Evolutionary conservation across 225 moss, liverwort and hornwort species (phyloP).

Genomic region (Anthoceros angustus): DNA sequence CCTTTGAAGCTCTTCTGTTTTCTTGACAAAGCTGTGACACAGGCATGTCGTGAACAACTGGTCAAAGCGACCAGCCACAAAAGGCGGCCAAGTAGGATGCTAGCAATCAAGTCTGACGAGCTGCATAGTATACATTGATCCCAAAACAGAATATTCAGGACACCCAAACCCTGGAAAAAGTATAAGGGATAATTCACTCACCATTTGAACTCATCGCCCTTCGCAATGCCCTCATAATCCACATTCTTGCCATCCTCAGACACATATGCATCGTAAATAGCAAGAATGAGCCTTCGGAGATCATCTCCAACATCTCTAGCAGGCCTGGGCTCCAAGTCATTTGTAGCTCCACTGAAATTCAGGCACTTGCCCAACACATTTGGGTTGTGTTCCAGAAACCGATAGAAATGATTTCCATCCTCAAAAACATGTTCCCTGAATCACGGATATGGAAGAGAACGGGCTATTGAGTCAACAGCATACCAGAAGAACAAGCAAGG

Average conservation of each 20-base stretch:
- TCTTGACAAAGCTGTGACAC: constrained; percentile 13
- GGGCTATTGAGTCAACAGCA: no score
- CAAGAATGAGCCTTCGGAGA: constrained; percentile 16
- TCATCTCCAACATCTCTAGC: constrained; percentile 14
- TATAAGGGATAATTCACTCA: not conserved
- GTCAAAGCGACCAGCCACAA: constrained; percentile 1
- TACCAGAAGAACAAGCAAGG: no score
- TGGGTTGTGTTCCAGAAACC: constrained; percentile 18
- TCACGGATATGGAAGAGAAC: not conserved
- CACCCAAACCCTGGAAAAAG: not conserved
- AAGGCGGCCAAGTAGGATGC: not conserved
- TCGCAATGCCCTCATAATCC: constrained; percentile 13
- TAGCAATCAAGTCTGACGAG: not conserved
- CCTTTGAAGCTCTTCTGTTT: constrained; percentile 17
- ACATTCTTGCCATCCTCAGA: constrained; percentile 20
- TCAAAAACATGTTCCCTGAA: constrained; percentile 20
- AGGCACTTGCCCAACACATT: constrained; percentile 12
- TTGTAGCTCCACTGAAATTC: constrained; percentile 16
- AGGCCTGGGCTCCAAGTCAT: constrained; percentile 17
- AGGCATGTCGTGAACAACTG: not conserved
- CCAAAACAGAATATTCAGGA: not conserved
- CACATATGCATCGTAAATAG: constrained; percentile 16
- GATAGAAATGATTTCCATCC: constrained; percentile 17
- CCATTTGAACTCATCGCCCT: constrained; percentile 21
- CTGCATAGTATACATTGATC: not conserved